A percentile compares a stretch with the other conserved stretches of the same genome.
phyloP scores from a whole-genome alignment of 2,329 filamentous ascomycete species.

The Stagonosporopsis cucurbitacearum region DNA sequence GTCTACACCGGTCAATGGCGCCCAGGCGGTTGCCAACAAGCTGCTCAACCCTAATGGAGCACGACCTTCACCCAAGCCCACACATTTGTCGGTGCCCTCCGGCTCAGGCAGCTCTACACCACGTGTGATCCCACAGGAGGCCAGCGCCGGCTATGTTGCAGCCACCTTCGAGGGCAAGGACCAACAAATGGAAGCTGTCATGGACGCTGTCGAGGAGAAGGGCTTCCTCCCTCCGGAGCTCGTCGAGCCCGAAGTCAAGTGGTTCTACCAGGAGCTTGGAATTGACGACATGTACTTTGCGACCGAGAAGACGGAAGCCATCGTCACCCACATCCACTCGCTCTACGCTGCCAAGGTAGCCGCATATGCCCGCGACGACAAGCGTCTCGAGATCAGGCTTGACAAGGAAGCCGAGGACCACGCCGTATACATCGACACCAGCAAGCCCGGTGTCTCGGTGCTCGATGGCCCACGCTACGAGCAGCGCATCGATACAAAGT shows the following conservation, averaged over 20 bases:
- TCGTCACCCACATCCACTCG: slow-evolving; percentile 93
- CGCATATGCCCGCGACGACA: slow-evolving; percentile 90
- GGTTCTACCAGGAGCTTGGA: slow-evolving; percentile 98
- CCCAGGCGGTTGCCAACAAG: slow-evolving; percentile 53
- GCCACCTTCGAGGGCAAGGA: slow-evolving; percentile 92
- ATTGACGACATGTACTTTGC: slow-evolving; percentile 99
- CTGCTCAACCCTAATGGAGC: slow-evolving; percentile 63
- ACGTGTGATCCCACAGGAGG: slow-evolving; percentile 81
- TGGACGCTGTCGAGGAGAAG: slow-evolving; percentile 76
- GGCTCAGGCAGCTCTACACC: slow-evolving; percentile 61
- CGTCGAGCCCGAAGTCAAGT: slow-evolving; percentile 83
- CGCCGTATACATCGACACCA: slow-evolving; percentile 98
- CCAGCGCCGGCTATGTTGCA: slow-evolving; percentile 85
- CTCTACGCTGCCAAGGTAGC: slow-evolving; percentile 97
- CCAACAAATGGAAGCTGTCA: slow-evolving; percentile 86
- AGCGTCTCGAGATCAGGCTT: slow-evolving; percentile 89
- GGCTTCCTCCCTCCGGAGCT: slow-evolving; percentile 87
- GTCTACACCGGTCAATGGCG: slow-evolving; percentile 43
- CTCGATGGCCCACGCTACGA: slow-evolving; percentile 88
- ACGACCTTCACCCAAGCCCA: slow-evolving; percentile 85
- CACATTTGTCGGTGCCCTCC: slow-evolving; percentile 75
- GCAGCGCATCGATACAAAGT: slow-evolving; percentile 91
- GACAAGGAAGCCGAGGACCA: slow-evolving; percentile 96
- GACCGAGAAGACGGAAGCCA: slow-evolving; percentile 83
- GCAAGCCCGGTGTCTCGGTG: slow-evolving; percentile 80